phyloP scores from a whole-genome alignment of 805 yeast species.

The Candida xyloterini region DNA sequence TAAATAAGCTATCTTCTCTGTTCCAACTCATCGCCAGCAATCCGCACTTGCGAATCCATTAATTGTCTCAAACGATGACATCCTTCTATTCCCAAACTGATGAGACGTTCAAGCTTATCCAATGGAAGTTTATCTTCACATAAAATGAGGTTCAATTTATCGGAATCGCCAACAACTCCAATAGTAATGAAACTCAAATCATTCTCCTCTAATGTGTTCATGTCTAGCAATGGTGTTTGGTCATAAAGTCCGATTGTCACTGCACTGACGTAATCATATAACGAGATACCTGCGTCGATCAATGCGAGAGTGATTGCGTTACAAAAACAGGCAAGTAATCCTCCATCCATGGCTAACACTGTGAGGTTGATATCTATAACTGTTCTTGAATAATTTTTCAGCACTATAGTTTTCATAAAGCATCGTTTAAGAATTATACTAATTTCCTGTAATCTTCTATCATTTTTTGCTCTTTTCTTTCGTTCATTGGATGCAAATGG shows the following conservation, averaged over 20 bases:
- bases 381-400: slow-evolving; percentile 78
- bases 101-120: slow-evolving; percentile 70
- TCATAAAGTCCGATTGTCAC: slow-evolving; percentile 79
- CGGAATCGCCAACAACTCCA: slow-evolving; percentile 81
- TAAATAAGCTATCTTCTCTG: slow-evolving; percentile 23
- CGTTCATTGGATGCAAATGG: slow-evolving; percentile 79
- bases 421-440: slow-evolving; percentile 66
- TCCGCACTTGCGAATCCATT: slow-evolving; percentile 83
- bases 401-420: slow-evolving; percentile 69
- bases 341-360: slow-evolving; percentile 89
- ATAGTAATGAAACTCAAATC: slow-evolving; percentile 80
- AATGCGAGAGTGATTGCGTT: slow-evolving; percentile 88
- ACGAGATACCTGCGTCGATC: slow-evolving; percentile 92
- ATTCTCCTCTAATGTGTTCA: slow-evolving; percentile 76
- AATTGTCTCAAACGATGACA: slow-evolving; percentile 75
- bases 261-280: slow-evolving; percentile 86
- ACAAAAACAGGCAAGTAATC: slow-evolving; percentile 70
- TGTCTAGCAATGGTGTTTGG: slow-evolving; percentile 72
- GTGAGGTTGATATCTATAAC: slow-evolving; percentile 71
- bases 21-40: slow-evolving; percentile 56
- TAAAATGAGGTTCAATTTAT: slow-evolving; percentile 70
- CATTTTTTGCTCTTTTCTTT: slow-evolving; percentile 62
- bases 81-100: slow-evolving; percentile 85
- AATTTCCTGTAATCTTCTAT: slow-evolving; percentile 66
- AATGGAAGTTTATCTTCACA: slow-evolving; percentile 83